Evolutionary conservation across 441 rosid species (phyloP).

Genomic region (Jatropha podagrica): DNA sequence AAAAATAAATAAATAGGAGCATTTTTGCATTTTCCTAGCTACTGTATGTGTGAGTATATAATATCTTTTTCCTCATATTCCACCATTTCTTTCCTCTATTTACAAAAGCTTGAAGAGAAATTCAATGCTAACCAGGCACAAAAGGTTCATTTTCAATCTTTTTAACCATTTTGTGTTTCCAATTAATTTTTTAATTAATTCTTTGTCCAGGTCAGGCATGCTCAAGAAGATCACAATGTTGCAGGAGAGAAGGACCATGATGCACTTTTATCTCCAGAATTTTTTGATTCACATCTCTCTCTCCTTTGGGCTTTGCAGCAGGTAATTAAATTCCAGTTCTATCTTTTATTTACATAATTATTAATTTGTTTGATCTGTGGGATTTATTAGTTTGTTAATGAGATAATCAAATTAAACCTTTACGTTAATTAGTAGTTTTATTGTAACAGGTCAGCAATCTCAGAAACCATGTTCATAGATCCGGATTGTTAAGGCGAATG

Average conservation of each 20-base stretch:
- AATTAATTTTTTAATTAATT: no score
- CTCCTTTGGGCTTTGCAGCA: constrained; percentile 66
- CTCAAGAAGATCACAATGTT: constrained; percentile 73
- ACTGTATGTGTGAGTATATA: no score
- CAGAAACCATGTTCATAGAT: constrained; percentile 40
- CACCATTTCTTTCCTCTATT: not conserved
- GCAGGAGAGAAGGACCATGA: constrained; percentile 41
- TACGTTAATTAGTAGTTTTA: not conserved
- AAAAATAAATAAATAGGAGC: not conserved
- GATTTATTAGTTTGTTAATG: not conserved
- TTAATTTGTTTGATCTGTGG: not conserved
- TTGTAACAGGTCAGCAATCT: constrained; percentile 45
- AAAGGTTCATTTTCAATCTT: constrained; percentile 37
- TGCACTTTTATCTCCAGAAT: constrained; percentile 34
- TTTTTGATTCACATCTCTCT: constrained; percentile 69
- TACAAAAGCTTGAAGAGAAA: constrained; percentile 86
- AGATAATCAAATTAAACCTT: no score
- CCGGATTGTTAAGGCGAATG: constrained; percentile 43
- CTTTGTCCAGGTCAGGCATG: constrained; percentile 74
- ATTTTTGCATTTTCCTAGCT: not conserved
- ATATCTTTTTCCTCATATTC: not conserved
- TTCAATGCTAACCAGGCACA: constrained; percentile 56
- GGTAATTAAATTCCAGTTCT: constrained; percentile 30
- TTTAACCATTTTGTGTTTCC: no score
- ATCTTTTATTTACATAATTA: not conserved